These are phyloP conservation scores for Hypomontagnella submonticulosa DNA, from an alignment of 495 filamentous ascomycete genomes.

Conservation along the genomic window DNA sequence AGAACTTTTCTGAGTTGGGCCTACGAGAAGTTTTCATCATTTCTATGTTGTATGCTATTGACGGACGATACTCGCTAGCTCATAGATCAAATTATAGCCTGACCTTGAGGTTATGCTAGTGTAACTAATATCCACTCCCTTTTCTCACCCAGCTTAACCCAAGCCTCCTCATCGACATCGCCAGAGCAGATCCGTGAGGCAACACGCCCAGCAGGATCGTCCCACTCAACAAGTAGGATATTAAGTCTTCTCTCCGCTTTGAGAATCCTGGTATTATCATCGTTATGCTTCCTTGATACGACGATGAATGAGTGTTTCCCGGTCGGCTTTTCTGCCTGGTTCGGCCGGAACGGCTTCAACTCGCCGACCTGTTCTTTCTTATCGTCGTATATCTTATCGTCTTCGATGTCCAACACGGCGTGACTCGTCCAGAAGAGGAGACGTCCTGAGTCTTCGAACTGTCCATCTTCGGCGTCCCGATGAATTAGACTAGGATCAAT, in stretches of 20 bases:
- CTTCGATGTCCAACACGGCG: conserved; percentile 10
- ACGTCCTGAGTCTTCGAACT: conserved; percentile 29
- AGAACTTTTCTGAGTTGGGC: too few species aligned
- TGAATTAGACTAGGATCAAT: conserved; percentile 14
- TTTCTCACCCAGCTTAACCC: conserved; percentile 18
- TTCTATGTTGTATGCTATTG: too few species aligned
- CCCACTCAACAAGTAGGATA: conserved; percentile 22
- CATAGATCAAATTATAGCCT: not conserved
- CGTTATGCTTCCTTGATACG: conserved; percentile 23
- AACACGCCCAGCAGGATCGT: conserved; percentile 8
- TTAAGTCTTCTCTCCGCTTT: conserved; percentile 24
- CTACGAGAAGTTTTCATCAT: too few species aligned
- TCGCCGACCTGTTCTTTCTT: conserved; percentile 18
- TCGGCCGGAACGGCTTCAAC: conserved; percentile 2
- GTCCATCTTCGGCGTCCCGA: not conserved
- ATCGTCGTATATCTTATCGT: conserved; percentile 20
- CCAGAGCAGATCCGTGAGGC: conserved; percentile 16
- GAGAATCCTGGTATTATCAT: conserved; percentile 14
- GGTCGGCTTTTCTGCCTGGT: conserved; percentile 5
- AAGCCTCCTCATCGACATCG: conserved; percentile 14
- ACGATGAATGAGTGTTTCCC: conserved; percentile 24
- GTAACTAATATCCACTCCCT: conserved; percentile 29
- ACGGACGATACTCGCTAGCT: too few species aligned
- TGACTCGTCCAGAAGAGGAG: conserved; percentile 38
- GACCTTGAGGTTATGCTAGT: not conserved